Conservation (phyloP, 2,329 filamentous ascomycete species). For the Calonectria ilicicola region DNA sequence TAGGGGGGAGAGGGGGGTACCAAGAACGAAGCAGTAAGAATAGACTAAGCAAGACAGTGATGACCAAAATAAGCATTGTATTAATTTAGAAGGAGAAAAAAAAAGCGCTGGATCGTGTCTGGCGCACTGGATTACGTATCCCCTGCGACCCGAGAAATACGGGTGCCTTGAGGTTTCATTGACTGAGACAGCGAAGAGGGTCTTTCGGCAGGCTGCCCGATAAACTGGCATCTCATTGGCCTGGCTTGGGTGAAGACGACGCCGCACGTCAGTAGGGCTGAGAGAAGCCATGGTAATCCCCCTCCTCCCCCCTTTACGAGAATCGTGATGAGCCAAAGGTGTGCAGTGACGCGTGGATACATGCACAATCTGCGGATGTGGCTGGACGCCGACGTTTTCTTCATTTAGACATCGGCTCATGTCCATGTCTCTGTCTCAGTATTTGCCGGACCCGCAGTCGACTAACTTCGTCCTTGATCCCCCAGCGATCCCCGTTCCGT, state of each 20-base stretch:
- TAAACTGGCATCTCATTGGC: constrained; percentile 42
- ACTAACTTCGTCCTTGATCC: neutral
- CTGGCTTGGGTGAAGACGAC: constrained; percentile 16
- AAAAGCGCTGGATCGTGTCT: neutral
- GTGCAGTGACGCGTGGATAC: constrained; percentile 31
- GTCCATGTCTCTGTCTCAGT: neutral
- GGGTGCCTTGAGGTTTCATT: constrained; percentile 44
- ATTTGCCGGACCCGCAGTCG: neutral
- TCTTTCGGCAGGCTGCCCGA: constrained; percentile 42
- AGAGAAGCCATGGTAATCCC: constrained; percentile 10
- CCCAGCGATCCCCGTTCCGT: too few relatives aligned
- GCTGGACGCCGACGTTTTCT: constrained; percentile 3
- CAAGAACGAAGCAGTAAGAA: neutral
- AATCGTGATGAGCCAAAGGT: neutral
- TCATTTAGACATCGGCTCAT: neutral
- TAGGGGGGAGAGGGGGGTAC: neutral
- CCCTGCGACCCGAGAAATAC: constrained; percentile 36
- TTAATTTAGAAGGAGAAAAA: neutral
- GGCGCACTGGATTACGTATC: constrained; percentile 36
- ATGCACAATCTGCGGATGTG: constrained; percentile 12
- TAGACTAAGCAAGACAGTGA: neutral
- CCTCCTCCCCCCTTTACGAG: neutral
- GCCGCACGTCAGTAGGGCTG: constrained; percentile 29
- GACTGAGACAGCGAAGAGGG: constrained; percentile 18
- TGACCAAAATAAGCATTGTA: constrained; percentile 13